These are phyloP conservation scores for Thalassiosira mediterranea DNA, from an alignment of 352 stramenopile species.

Conservation along the genomic window DNA sequence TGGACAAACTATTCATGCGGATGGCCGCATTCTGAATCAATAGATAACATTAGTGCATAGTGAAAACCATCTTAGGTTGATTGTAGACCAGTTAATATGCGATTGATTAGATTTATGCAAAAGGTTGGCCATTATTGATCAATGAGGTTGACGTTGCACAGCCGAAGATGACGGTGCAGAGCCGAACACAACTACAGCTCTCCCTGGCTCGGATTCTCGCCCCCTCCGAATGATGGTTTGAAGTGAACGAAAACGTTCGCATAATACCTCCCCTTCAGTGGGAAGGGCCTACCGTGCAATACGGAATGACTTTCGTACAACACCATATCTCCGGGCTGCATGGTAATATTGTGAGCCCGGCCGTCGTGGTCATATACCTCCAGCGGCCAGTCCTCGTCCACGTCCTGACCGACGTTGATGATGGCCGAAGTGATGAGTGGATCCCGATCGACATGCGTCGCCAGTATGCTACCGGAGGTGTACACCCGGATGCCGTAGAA, in stretches of 20 bases:
- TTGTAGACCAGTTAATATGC: too few relatives aligned
- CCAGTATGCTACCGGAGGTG: conserved; percentile 60
- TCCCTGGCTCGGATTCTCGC: too few relatives aligned
- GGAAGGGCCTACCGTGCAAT: conserved; percentile 77
- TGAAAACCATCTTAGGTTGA: too few relatives aligned
- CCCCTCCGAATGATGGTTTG: conserved; percentile 46
- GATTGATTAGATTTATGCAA: too few relatives aligned
- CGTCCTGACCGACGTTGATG: conserved; percentile 87
- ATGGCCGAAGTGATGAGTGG: conserved; percentile 82
- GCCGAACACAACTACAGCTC: too few relatives aligned
- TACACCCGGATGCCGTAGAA: conserved; percentile 84
- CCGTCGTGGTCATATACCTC: conserved; percentile 87
- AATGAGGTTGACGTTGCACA: too few relatives aligned
- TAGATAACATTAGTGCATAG: too few relatives aligned
- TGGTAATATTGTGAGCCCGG: conserved; percentile 84
- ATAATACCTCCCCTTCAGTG: conserved; percentile 68
- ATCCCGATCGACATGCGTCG: conserved; percentile 75
- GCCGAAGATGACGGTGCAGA: too few relatives aligned
- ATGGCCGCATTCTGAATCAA: too few relatives aligned
- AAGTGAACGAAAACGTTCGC: conserved; percentile 73
- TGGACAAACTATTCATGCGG: too few relatives aligned
- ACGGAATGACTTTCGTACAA: conserved; percentile 86
- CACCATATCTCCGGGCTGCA: conserved; percentile 82
- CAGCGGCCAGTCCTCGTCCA: conserved; percentile 85
- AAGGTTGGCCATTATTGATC: too few relatives aligned